Base-by-base conservation (phyloP, 306 rosid species). In the Calophaca sinica region DNA sequence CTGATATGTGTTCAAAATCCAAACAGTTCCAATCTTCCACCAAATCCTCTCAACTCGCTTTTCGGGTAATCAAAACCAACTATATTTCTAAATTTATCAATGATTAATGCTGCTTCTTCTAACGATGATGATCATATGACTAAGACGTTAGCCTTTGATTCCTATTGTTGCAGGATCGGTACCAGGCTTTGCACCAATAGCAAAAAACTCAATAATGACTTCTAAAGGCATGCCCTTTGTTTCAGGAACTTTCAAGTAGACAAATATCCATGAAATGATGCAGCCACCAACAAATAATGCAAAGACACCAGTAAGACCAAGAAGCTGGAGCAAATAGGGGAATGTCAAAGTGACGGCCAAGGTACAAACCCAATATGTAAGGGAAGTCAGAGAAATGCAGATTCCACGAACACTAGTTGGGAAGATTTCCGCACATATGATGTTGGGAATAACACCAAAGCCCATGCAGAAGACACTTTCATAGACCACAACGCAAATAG, bases 201-300 rank as follows among this genome's bases (percentile, higher is more conserved):
- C 88, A 31, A 88, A 88, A 59, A 88, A 88, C 78, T 90, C 96
- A 8, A 82, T 85, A 1, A 90, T 91, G 58, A 91, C 93, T 84
- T 91, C 96, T 20, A 87, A 73, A 73, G 93, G 91, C 96, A 90
- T 90, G 72, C 91, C 96, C 82, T 88, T 90, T 1, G 93, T 88
- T 77, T 90, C 93, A 26, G 96, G 91, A 45, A 87, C 91, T 74
- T 88, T 91, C 62, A 85, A 72, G 85, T 65, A 85, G 4, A 91
- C 91, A 70, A 91, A 91, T 67, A 87, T 71, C 90, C 85, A 88
- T 4, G 96, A 75, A 48, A 87, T 62, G 75, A 82, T 63, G 88
- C 91, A 85, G 52, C 87, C 90, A 29, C 12, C 65, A 9, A 77
- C 89, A 36, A 85, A 91, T 71, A 91, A 38, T 29, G 83, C 61